A percentile compares a stretch with the other conserved stretches of the same genome.
These are phyloP conservation scores for Hanseniaspora pseudoguilliermondii DNA, from an alignment of 805 yeast species.

Conservation along the genomic window DNA sequence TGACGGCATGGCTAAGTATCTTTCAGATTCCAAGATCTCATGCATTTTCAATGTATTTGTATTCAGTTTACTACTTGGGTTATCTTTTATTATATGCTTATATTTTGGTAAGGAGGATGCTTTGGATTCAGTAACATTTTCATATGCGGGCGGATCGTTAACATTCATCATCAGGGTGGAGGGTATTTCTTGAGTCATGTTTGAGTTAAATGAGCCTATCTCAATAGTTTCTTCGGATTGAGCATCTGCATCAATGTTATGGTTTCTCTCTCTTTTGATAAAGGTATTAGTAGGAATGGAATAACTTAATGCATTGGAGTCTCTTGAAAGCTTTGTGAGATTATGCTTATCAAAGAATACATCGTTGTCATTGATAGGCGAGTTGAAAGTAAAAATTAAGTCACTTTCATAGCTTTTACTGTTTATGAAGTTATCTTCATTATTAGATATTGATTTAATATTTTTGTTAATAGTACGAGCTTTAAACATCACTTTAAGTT, in stretches of 20 bases:
- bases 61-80: conserved; percentile 3
- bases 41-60: not conserved
- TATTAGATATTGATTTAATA: not conserved
- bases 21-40: not conserved
- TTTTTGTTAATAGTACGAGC: too few species aligned
- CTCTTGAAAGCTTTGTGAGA: too few species aligned
- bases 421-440: not conserved
- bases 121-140: not conserved
- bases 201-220: not conserved
- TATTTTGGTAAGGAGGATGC: not conserved
- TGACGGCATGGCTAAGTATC: not conserved
- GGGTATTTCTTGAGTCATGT: not conserved
- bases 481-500: not conserved
- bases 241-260: not conserved
- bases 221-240: not conserved
- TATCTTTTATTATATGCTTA: not conserved
- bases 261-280: not conserved
- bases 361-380: conserved; percentile 3
- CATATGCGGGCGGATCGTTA: not conserved
- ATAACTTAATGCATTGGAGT: not conserved
- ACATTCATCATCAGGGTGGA: not conserved
- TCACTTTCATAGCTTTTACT: conserved; percentile 10
- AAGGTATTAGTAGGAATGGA: not conserved
- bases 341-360: not conserved
- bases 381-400: conserved; percentile 5